A percentile compares a stretch with the other conserved stretches of the same genome.
Evolutionary conservation across 2,329 filamentous ascomycete species (phyloP).

Genomic region (Aureobasidium zeae): DNA sequence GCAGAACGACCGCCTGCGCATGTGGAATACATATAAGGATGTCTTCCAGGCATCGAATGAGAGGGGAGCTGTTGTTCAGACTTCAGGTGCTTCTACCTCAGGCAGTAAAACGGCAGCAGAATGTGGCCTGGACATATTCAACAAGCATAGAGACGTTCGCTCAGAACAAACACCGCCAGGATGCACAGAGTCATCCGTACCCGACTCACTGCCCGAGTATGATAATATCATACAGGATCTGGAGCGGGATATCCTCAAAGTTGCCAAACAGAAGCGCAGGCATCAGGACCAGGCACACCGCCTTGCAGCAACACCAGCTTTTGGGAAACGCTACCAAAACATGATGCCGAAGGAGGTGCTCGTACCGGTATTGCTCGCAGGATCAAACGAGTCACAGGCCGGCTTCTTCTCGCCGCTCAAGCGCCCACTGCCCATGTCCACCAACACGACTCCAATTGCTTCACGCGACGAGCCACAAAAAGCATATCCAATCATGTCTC

Average conservation of each 20-base stretch:
- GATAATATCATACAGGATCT: conserved; percentile 28
- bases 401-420: conserved; percentile 30
- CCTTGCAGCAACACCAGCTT: neutral
- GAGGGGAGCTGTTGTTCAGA: neutral
- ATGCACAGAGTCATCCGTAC: conserved; percentile 9
- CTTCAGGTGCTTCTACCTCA: neutral
- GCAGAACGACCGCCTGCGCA: conserved; percentile 59
- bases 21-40: conserved; percentile 56
- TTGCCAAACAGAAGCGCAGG: neutral
- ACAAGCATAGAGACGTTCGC: neutral
- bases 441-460: neutral
- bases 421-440: conserved; percentile 1
- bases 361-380: conserved; percentile 2
- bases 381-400: conserved; percentile 20
- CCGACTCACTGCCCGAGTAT: conserved; percentile 20
- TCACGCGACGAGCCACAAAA: neutral
- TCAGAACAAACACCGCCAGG: conserved; percentile 10
- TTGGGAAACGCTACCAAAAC: neutral
- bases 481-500: neutral
- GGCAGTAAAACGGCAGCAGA: neutral
- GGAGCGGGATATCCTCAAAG: conserved; percentile 24
- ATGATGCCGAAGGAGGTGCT: neutral
- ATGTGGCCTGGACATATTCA: conserved; percentile 4
- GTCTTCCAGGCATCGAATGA: neutral
- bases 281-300: neutral